A percentile compares a stretch with the other conserved stretches of the same genome.
These are phyloP conservation scores for Neocatenulostroma microsporum DNA, from an alignment of 2,329 filamentous ascomycete species.

Conservation along the genomic window DNA sequence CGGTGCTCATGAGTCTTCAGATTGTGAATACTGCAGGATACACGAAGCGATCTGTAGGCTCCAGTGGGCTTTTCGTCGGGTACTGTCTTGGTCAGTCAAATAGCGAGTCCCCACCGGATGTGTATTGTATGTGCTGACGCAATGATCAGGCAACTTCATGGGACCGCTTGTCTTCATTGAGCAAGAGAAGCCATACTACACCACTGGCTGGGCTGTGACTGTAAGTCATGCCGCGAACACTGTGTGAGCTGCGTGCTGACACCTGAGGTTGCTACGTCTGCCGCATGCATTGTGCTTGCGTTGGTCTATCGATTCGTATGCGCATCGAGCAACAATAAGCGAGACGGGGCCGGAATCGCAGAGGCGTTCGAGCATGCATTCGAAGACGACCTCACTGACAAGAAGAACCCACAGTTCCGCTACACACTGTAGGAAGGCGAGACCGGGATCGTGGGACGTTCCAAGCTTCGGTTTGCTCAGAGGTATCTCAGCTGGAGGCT, in stretches of 20 bases:
- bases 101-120: neutral
- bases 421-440: slow-evolving; percentile 4
- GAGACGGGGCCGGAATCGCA: slow-evolving; percentile 36
- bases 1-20: slow-evolving; percentile 44
- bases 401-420: slow-evolving; percentile 6
- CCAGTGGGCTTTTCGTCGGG: slow-evolving; percentile 44
- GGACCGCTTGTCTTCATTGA: slow-evolving; percentile 37
- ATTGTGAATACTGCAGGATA: slow-evolving; percentile 48
- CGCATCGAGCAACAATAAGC: slow-evolving; percentile 37
- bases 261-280: slow-evolving; percentile 21
- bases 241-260: neutral
- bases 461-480: too few relatives aligned
- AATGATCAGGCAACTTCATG: slow-evolving; percentile 34
- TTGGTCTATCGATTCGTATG: slow-evolving; percentile 41
- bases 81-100: slow-evolving; percentile 44
- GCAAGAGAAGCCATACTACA: slow-evolving; percentile 36
- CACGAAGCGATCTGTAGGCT: slow-evolving; percentile 43
- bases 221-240: slow-evolving; percentile 16
- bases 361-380: slow-evolving; percentile 48
- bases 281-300: slow-evolving; percentile 30
- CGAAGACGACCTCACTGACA: slow-evolving; percentile 31
- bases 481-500: too few relatives aligned
- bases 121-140: slow-evolving; percentile 7
- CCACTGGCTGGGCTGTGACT: slow-evolving; percentile 35
- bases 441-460: too few relatives aligned